These are phyloP conservation scores for Colletotrichum coccodes DNA, from an alignment of 2,329 filamentous ascomycete genomes.

Conservation along the genomic window DNA sequence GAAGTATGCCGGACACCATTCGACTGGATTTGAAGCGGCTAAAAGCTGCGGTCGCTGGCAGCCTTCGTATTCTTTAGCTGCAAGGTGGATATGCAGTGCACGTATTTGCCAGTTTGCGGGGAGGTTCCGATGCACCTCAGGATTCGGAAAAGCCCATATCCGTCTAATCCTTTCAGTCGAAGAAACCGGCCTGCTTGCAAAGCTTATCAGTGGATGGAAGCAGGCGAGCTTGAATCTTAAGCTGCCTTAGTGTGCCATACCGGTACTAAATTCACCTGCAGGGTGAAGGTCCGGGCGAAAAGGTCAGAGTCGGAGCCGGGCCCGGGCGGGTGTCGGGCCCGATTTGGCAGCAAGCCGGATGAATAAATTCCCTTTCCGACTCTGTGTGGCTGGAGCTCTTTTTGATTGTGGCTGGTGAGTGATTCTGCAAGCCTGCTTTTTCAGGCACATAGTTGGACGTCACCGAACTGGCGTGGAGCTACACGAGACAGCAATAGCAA, in stretches of 20 bases:
- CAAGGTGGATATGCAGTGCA: background rate
- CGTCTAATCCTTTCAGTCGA: background rate
- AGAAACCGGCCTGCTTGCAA: too few relatives aligned
- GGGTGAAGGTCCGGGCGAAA: background rate
- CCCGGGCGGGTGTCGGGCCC: background rate
- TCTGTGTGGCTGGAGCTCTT: background rate
- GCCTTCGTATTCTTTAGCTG: background rate
- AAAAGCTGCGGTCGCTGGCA: background rate
- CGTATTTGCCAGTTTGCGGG: background rate
- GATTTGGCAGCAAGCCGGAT: background rate
- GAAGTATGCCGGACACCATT: background rate
- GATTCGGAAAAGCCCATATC: background rate
- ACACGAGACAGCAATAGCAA: slow-evolving; percentile 15
- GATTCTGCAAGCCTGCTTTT: background rate
- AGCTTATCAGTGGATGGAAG: too few relatives aligned
- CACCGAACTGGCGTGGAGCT: slow-evolving; percentile 22
- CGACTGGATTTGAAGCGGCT: background rate
- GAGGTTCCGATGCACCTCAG: background rate
- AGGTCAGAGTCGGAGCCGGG: background rate
- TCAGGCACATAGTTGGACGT: slow-evolving; percentile 31
- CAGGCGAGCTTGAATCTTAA: background rate
- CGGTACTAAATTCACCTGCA: too few relatives aligned
- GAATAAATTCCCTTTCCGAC: background rate
- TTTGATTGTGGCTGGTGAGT: background rate
- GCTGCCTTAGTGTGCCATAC: background rate